Base-by-base conservation (phyloP, 1,284 basidiomycete genomes). In the Puccinia novopanici region DNA sequence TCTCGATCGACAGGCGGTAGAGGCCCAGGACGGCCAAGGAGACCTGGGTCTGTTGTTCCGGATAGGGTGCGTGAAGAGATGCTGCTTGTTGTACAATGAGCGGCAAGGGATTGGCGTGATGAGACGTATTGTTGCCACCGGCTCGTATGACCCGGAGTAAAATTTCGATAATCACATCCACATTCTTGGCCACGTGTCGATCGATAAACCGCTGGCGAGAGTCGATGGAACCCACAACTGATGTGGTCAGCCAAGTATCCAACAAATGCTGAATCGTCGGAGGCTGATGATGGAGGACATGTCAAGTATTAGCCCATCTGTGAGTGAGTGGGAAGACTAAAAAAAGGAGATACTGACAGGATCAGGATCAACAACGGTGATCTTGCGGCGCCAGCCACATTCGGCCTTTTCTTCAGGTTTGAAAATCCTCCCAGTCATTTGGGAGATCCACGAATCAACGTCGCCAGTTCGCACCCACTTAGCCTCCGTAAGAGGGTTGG, bases 391-490 rank as follows among this genome's bases (percentile, higher is more conserved):
- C 96, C 96, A 99, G 6, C 93, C 83, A 77, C 83, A 79, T 76
- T 83, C 78, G 72, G 63, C 81, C 70, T 50, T 75, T 72, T 63
- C 84, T 82, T 70, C 83, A 81, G 71, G 83, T 82, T 40, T 82
- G 83, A 52, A 84, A 82, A 45, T 84, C 91, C 90, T 63, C 89
- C 81, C 91, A 89, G 45, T 90, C 89, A 93, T 93, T 84, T 91
- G 92, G 84, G 91, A 91, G 81, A 98, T 87, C 93, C 94, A 97
- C 70, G 95, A 93, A 83, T 95, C 92, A 24, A 96, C 90, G 85
- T 95, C 93, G 63, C 95, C 95, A 3, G 92, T 92, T 85, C 93
- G 93, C 65, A 95, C 92, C 96, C 96, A 99, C 85, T 93, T 92
- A 2, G 95, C 93, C 86, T 98, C 95, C 12, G 93, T 94, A 42